Evolutionary conservation across 2,329 filamentous ascomycete species (phyloP), one percentile per base, ranked within the genome.

Genomic region (Pseudogymnoascus sp.): DNA sequence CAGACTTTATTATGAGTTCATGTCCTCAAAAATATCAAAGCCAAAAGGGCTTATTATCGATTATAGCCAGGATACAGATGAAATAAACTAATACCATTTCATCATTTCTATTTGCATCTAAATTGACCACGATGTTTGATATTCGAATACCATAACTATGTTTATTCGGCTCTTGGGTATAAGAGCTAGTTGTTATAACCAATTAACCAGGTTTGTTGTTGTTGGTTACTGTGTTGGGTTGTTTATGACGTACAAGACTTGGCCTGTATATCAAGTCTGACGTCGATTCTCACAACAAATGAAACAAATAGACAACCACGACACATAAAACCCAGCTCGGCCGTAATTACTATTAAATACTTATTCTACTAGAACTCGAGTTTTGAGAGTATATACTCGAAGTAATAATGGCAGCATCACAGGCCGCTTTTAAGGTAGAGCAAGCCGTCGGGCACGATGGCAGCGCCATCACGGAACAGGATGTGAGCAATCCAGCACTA

Each of bases 351-450:
- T 26, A 46, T 46, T 46, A 7, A 56, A 56, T 7, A 21, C 7
- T 19, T 56, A 33, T 19, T 56, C 6, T 7, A 33, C 9, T 15
- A 15, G 1, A 56, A 7, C 1, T 56, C 6, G 29, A 3, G 26
- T 4, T 2, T 33, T 56, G 17, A 26, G 17, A 21, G 33, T 21
- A 33, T 21, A 19, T 33, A 29, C 9, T 46, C n/a, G 9, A 56
- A 21, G 17, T 33, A 13, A 56, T 56, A 56, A 56, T 56, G 29
- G 50, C 50, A 56, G 29, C 29, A 56, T 60, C 59, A 38, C 86
- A 89, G 80, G 87, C 84, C 76, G 90, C 90, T 59, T 84, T 83
- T 65, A 72, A 82, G 63, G 82, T 76, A 62, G 91, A 95, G 72
- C 84, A 88, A 77, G 76, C 76, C 60, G 72, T 93, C 59, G 89